Evolutionary conservation across 2,329 filamentous ascomycete genomes (phyloP).

Genomic region (Ascochyta rabiei): DNA sequence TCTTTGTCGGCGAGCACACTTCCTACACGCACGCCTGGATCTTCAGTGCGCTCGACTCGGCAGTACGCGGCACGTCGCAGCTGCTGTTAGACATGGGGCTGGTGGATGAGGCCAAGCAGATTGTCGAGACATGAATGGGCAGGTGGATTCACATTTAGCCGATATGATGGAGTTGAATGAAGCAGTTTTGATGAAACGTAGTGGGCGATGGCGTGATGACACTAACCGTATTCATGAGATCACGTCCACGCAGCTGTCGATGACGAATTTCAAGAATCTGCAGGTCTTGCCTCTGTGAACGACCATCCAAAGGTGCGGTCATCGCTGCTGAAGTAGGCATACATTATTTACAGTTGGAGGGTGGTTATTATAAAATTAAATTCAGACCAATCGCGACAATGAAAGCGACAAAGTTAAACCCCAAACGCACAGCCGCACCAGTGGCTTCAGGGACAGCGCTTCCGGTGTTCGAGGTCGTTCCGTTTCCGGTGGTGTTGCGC

Average conservation of each 20-base stretch:
- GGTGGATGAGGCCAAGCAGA: conserved; percentile 71
- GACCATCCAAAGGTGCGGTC: too few relatives aligned
- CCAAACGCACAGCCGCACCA: conserved; percentile 19
- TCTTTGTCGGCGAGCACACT: conserved; percentile 71
- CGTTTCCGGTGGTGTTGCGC: conserved; percentile 23
- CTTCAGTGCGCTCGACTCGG: conserved; percentile 69
- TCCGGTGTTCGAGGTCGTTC: conserved; percentile 23
- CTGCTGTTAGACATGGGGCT: conserved; percentile 68
- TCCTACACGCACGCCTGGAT: conserved; percentile 76
- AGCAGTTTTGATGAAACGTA: too few relatives aligned
- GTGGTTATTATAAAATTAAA: too few relatives aligned
- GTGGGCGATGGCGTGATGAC: neutral
- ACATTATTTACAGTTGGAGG: too few relatives aligned
- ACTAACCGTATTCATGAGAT: neutral
- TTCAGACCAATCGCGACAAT: conserved; percentile 19
- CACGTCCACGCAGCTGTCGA: too few relatives aligned
- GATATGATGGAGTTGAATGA: too few relatives aligned
- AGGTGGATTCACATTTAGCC: conserved; percentile 61
- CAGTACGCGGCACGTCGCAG: conserved; percentile 69
- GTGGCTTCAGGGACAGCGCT: conserved; percentile 12
- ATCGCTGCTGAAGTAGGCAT: too few relatives aligned
- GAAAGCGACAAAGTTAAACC: conserved; percentile 10
- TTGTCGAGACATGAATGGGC: conserved; percentile 71
- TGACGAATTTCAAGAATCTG: too few relatives aligned
- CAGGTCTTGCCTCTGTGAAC: too few relatives aligned